phyloP scores from a whole-genome alignment of 2,329 filamentous ascomycete species.

The Colletotrichum acutatum region DNA sequence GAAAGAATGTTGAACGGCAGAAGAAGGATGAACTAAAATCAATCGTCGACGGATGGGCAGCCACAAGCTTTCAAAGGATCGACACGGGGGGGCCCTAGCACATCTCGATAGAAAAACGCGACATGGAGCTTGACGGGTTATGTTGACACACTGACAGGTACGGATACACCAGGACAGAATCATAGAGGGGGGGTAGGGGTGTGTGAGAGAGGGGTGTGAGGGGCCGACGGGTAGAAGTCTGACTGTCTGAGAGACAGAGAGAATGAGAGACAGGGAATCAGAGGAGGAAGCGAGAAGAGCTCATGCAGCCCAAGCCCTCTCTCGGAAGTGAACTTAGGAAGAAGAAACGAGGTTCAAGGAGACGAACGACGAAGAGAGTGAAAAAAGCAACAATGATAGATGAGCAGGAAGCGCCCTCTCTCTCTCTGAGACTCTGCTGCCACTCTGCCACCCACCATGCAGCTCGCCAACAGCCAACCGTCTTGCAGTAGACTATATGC shows the following conservation, averaged over 20 bases:
- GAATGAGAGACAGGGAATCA: neutral
- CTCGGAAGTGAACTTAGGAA: neutral
- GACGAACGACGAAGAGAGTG: neutral
- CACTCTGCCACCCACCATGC: too few species aligned
- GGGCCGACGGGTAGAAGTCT: neutral
- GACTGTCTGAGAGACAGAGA: too few species aligned
- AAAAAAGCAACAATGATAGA: neutral
- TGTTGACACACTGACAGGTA: neutral
- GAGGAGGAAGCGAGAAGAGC: neutral
- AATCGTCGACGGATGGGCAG: neutral
- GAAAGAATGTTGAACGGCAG: neutral
- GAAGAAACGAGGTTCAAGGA: neutral
- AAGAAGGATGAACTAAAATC: neutral
- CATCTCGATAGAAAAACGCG: neutral
- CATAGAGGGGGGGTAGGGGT: neutral
- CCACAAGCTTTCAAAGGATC: constrained; percentile 3
- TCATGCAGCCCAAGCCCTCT: neutral
- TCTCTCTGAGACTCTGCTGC: too few species aligned
- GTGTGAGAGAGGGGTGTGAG: neutral
- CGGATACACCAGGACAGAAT: neutral
- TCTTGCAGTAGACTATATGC: constrained; percentile 16
- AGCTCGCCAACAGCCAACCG: constrained; percentile 9
- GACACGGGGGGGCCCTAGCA: constrained; percentile 7
- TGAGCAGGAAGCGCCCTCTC: neutral
- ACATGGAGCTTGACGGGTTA: neutral